Evolutionary conservation across 768 basidiomycete genomes (phyloP), one percentile per base, ranked within the genome.

Genomic region (Paxillus rubicundulus): DNA sequence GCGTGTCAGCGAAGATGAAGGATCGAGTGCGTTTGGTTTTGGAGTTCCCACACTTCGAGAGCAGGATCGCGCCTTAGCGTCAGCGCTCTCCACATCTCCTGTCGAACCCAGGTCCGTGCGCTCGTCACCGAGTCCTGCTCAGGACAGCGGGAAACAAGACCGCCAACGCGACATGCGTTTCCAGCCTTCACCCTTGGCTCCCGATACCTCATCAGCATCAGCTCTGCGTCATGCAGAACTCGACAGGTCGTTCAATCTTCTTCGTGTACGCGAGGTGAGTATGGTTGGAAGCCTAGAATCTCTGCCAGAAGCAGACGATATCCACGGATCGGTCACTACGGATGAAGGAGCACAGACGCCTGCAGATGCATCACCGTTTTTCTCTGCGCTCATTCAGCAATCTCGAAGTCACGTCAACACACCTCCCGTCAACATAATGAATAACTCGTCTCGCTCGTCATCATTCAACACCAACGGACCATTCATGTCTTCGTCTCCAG

Each of bases 401-500:
- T 68, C 67, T 14, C 72, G 74, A 41, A 73, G 77, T 34, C 71
- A 59, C 24, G 61, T 72, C 39, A 67, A 70, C 17, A 81, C 81
- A 1, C 81, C 80, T 9, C 81, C 81, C 14, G 71, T 81, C 20
- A 55, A 68, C 53, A 58, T 71, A 45, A 66, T 57, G 55, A 56
- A 57, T 47, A 68, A 49, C 54, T 63, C 57, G 58, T 67, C 71
- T 36, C 70, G 72, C 42, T 68, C 78, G 2, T 67, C 76, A 8
- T 74, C 77, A 4, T 76, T 77, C 61, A 75, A 75, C 53, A 65
- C 67, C 40, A 74, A 65, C 16, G 74, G 76, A 27, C 71, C 76
- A 27, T 77, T 80, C 60, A 73, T 76, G 4, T 87, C 89, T 3
- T 76, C 83, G 3, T 92, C 89, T 2, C 89, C 89, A 7, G 87